Base-by-base conservation (phyloP, 2,329 filamentous ascomycete genomes). In the Aspergillus costaricaensis region DNA sequence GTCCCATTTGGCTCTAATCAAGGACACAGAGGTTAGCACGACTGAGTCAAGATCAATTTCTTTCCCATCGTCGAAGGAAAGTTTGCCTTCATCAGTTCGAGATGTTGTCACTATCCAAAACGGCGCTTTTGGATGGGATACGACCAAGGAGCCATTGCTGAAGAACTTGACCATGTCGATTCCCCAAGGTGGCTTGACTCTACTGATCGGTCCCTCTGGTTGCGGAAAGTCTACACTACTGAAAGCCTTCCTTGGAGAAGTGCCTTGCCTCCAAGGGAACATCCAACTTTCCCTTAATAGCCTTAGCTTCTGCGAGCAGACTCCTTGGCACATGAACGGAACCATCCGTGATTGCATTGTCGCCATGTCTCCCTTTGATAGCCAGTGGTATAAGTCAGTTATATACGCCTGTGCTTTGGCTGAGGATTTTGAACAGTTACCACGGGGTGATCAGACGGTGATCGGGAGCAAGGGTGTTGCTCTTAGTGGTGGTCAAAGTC, bases 201-300 rank as follows among this genome's bases (percentile, higher is more conserved):
- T 83, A 68, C 67, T 84, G 9, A 74, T 83, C 58, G 82, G 82
- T 15, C 81, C 82, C 15, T 80, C 82, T 23, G 82, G 81, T 5
- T 83, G 79, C 60, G 83, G 82, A 4, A 85, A 85, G 61, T 83
- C 82, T 19, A 83, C 81, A 4, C 66, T 85, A 4, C 72, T 81
- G 5, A 79, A 80, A 59, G 73, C 75, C 17, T 66, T 82, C 15
- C 73, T 82, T 0, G 79, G 80, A 23, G 80, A 82, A 60, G 71
- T 78, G 0, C 72, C 75, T 2, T 71, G 68, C 25, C 55, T 70
- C 3, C 58, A 67, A 19, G 79, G 79, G 17, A 69, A 64, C 5
- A 68, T 79, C n/a, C 66, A 72, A 12, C 49, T 76, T 21, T 62
- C 69, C 0, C 69, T 71, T 1, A 50, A 67, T 5, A 72, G 72